phyloP scores from a whole-genome alignment of 1,284 basidiomycete species.

The Xerocomus minutiporus region DNA sequence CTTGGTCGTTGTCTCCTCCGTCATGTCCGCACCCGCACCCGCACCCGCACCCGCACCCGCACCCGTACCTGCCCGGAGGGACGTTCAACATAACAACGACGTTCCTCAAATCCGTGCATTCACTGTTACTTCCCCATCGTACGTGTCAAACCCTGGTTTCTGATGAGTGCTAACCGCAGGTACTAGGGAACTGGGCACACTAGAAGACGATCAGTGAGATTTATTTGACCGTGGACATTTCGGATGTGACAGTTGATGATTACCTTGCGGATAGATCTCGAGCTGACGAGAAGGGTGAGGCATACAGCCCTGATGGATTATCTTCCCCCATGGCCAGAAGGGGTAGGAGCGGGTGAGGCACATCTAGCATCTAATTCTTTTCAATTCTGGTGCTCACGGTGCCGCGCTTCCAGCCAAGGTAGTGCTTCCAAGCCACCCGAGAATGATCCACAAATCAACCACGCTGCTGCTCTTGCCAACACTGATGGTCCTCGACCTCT shows the following conservation, averaged over 20 bases:
- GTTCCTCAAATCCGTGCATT: not conserved
- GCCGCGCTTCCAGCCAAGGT: not conserved
- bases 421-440: too few species aligned
- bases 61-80: not conserved
- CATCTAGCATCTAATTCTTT: not conserved
- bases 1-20: not conserved
- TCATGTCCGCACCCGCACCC: not conserved
- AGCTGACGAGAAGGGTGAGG: slow-evolving; percentile 16
- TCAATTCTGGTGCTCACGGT: not conserved
- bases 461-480: too few species aligned
- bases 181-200: not conserved
- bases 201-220: not conserved
- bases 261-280: not conserved
- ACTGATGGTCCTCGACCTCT: too few species aligned
- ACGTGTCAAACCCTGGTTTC: not conserved
- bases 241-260: not conserved
- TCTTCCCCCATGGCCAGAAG: not conserved
- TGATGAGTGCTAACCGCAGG: not conserved
- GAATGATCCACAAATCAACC: too few species aligned
- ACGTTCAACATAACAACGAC: not conserved
- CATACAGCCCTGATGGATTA: not conserved
- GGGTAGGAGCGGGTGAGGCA: not conserved
- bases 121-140: not conserved
- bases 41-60: not conserved
- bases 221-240: not conserved